phyloP scores from a whole-genome alignment of 345 rosid species.

The Odontarrhena argentea region DNA sequence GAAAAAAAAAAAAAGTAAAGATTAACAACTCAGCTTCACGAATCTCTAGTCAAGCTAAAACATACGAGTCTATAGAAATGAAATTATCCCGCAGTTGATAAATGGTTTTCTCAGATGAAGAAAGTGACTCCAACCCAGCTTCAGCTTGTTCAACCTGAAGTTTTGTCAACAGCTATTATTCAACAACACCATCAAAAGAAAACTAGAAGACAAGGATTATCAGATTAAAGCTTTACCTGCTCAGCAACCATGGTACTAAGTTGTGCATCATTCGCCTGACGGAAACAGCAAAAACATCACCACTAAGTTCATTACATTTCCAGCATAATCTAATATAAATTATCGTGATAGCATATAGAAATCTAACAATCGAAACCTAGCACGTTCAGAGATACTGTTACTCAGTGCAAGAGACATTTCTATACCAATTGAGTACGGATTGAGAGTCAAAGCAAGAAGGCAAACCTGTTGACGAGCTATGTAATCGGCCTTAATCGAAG shows the following conservation, averaged over 20 bases:
- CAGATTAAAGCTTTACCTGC: constrained; percentile 53
- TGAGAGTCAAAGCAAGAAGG: background rate
- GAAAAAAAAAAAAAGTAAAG: background rate
- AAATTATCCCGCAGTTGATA: constrained; percentile 78
- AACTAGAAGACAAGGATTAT: background rate
- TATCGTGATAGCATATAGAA: background rate
- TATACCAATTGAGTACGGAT: constrained; percentile 19
- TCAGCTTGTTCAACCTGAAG: constrained; percentile 91
- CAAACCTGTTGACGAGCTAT: constrained; percentile 91
- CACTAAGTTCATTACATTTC: constrained; percentile 12
- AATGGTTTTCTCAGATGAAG: constrained; percentile 71
- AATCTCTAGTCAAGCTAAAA: constrained; percentile 15
- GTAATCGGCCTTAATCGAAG: constrained; percentile 91
- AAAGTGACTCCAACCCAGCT: constrained; percentile 75
- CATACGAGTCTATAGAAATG: constrained; percentile 79
- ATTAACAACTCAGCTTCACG: constrained; percentile 10
- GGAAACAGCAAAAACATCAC: constrained; percentile 6
- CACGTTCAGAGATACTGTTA: constrained; percentile 6
- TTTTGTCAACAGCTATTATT: constrained; percentile 7
- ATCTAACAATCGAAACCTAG: background rate
- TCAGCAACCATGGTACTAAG: constrained; percentile 99
- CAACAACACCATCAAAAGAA: background rate
- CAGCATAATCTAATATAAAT: background rate
- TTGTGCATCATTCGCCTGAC: constrained; percentile 94
- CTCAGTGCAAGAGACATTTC: background rate